Evolutionary conservation across 2,329 filamentous ascomycete species (phyloP), one percentile per base, ranked within the genome.

Genomic region (Calonectria honghensis): DNA sequence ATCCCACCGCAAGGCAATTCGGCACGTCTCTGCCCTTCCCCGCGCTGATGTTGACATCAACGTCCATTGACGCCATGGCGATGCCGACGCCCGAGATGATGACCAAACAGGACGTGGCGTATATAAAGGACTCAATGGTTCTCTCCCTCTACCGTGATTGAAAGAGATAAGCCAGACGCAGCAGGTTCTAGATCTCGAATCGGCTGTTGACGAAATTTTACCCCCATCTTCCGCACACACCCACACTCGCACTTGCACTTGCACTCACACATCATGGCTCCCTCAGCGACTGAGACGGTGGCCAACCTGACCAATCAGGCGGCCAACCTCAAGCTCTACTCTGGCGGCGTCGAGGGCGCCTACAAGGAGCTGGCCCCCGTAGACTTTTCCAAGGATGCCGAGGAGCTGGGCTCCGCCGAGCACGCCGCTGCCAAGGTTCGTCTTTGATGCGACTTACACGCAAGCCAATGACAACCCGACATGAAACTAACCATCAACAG

Each of bases 311-410:
- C 72, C 54, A 67, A 11, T 48, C 75, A 79, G 16, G 48, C 76
- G 1, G 68, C 79, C 68, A 81, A 79, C 73, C 39, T 80, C 32
- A 81, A 79, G 78, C 78, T 81, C n/a, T 81, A 81, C 72, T 72
- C 80, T 11, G 80, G 80, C 9, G 75, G 77, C 2, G 77, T 81
- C 18, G 80, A 80, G 37, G 76, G 77, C 7, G 80, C 68, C 6
- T 81, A 81, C 73, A 81, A 81, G 67, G 80, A 81, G 45, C 24
- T 81, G 2, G 41, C 79, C 1, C 79, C 80, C 6, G 70, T 74
- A 0, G 37, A 48, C 16, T 81, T 81, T 31, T 70, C 67, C 45
- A 76, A 75, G 54, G 79, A 79, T 5, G 68, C 57, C 3, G 80
- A 81, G 70, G 76, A 80, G 52, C 52, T 77, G 4, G 80, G 80